Evolutionary conservation across 192 early-diverging fungal genomes (phyloP), one percentile per base, ranked within the genome.

Genomic region (Rhizophagus sp.): DNA sequence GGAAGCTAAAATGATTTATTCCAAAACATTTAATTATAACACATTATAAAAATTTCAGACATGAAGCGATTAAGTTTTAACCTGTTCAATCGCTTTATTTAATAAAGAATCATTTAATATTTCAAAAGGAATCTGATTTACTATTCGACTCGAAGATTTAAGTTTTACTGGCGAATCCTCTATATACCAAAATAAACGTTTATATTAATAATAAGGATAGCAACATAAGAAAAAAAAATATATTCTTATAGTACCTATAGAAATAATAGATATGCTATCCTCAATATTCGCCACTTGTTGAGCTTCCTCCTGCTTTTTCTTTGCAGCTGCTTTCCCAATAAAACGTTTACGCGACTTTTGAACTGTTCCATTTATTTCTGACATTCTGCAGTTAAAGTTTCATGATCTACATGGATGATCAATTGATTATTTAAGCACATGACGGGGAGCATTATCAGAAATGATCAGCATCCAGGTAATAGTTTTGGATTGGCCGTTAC

Each of bases 81-180:
- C 88, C 70, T 92, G 88, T 67, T 91, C 87, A 68, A 99, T 95
- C 5, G 96, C 94, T 64, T 93, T 89, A 83, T 96, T 97, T 25
- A 99, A 87, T 50, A 88, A 83, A 63, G 85, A 82, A 79, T 99
- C 91, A 71, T 93, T 89, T 22, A 97, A 84, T 57, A 99, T 97
- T 24, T 93, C 92, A 9, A 91, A 88, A 6, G 98, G 97, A 62
- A 98, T 89, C 72, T 95, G 94, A 81, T 94, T 94, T 25, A 86
- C 90, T 41, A 92, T 78, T 67, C 91, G 57, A 64, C n/a, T 64
- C 19, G 52, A 19, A 57, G 52, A 57, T 22, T 19, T 57, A 17
- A 1, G 17, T 57, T 19, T 57, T 17, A 57, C 15, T 57, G 52
- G 52, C 2, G 52, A 57, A 57, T 57, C 19, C 17, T 57, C 52